Conservation (phyloP, 768 basidiomycete species). For the Boletus subcaerulescens region DNA sequence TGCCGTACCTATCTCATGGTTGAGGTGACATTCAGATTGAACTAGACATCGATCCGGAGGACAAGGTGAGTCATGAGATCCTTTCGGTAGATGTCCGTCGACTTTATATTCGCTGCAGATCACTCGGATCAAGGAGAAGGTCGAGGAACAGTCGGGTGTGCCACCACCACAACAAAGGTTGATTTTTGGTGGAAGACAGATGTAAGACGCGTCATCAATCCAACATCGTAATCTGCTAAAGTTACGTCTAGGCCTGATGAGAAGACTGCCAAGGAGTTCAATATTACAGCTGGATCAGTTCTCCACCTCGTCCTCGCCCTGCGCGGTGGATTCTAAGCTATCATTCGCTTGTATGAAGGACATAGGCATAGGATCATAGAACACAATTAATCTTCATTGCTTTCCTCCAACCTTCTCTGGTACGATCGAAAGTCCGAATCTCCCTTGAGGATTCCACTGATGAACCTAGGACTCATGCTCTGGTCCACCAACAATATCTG, state of each 20-base stretch:
- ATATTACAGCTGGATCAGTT: slow-evolving; percentile 79
- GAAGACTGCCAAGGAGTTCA: slow-evolving; percentile 82
- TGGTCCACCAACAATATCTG: slow-evolving; percentile 71
- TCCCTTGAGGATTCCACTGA: not conserved
- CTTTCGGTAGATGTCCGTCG: not conserved
- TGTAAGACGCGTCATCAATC: slow-evolving; percentile 51
- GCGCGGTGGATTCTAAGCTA: slow-evolving; percentile 70
- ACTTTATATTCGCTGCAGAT: slow-evolving; percentile 51
- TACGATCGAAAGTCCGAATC: not conserved
- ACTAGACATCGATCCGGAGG: slow-evolving; percentile 88
- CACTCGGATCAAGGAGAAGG: slow-evolving; percentile 92
- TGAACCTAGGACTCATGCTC: slow-evolving; percentile 14
- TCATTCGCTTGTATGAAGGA: slow-evolving; percentile 13
- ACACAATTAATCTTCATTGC: slow-evolving; percentile 26
- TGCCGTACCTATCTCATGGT: slow-evolving; percentile 4
- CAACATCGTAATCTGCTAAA: not conserved
- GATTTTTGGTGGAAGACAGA: slow-evolving; percentile 89
- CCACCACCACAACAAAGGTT: slow-evolving; percentile 94
- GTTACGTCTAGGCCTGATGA: slow-evolving; percentile 73
- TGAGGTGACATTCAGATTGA: slow-evolving; percentile 63
- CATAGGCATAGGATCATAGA: slow-evolving; percentile 27
- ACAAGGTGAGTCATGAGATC: slow-evolving; percentile 54
- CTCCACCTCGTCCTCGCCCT: slow-evolving; percentile 95
- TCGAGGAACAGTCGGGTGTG: slow-evolving; percentile 97
- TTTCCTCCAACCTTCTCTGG: slow-evolving; percentile 6